Conservation (phyloP, 371 early-diverging fungal species). For the Mucor saturninus region DNA sequence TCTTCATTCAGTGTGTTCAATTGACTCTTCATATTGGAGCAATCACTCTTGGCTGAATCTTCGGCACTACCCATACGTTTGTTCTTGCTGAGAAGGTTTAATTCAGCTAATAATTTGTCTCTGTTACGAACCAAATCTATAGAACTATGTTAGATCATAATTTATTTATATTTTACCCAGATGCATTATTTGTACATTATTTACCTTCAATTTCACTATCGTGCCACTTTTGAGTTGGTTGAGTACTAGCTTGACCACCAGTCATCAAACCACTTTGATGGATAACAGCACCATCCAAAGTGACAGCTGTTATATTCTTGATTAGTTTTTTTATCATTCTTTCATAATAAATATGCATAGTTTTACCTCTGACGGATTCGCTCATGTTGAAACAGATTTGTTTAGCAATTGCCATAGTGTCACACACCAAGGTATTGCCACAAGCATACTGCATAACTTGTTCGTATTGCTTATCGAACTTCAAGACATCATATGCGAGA, state of each 20-base stretch:
- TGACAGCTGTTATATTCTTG: conserved; percentile 64
- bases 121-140: conserved; percentile 64
- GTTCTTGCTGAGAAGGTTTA: conserved; percentile 74
- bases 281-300: conserved; percentile 93
- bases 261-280: conserved; percentile 97
- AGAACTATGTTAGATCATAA: no score
- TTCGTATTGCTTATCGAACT: conserved; percentile 81
- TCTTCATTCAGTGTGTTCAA: conserved; percentile 66
- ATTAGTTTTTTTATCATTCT: no score
- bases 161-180: no score
- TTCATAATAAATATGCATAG: no score
- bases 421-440: conserved; percentile 89
- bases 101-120: conserved; percentile 71
- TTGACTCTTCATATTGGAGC: conserved; percentile 66
- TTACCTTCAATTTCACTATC: conserved; percentile 73
- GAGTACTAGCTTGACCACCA: conserved; percentile 68
- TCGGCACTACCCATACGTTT: conserved; percentile 74
- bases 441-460: conserved; percentile 88
- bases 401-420: conserved; percentile 83
- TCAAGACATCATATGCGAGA: conserved; percentile 87
- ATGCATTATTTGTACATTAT: no score
- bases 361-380: conserved; percentile 78
- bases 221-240: conserved; percentile 79
- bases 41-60: conserved; percentile 62
- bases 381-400: conserved; percentile 81